phyloP scores from a whole-genome alignment of 1,284 basidiomycete genomes.

The Apiotrichum gracile region DNA sequence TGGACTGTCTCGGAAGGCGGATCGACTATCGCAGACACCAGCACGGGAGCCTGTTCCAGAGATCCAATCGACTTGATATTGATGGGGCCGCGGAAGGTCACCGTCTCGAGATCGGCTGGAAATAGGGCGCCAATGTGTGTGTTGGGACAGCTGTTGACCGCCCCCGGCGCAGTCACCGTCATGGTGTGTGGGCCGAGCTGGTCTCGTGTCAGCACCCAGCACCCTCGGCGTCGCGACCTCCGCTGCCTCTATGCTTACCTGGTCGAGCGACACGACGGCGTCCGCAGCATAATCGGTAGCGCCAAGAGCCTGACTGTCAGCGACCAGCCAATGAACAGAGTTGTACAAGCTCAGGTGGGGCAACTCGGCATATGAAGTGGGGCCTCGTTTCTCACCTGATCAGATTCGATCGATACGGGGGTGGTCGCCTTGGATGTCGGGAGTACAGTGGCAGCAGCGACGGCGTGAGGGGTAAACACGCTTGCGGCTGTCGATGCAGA shows the following conservation, averaged over 20 bases:
- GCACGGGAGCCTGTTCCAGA: not conserved
- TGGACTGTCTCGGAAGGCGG: not conserved
- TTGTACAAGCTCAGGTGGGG: not conserved
- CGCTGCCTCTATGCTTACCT: not conserved
- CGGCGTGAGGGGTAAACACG: not conserved
- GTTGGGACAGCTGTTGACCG: not conserved
- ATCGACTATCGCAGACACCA: not conserved
- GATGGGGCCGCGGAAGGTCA: slow-evolving; percentile 1
- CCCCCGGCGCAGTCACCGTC: not conserved
- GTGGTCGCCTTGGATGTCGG: not conserved
- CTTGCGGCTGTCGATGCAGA: not conserved
- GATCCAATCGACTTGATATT: not conserved
- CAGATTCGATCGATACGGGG: not conserved
- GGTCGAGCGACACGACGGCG: not conserved
- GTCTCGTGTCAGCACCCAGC: not conserved
- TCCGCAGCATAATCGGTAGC: not conserved
- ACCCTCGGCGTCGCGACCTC: too few relatives aligned
- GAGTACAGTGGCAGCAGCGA: not conserved
- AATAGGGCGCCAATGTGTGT: not conserved
- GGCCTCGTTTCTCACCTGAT: not conserved
- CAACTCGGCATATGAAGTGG: not conserved
- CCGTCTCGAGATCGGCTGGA: not conserved
- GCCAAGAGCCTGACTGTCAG: not conserved
- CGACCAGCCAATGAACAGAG: not conserved
- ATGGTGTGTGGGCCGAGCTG: not conserved